Evolutionary conservation across 1,139 yeast species (phyloP).

Genomic region (Taphrina wiesneri): DNA sequence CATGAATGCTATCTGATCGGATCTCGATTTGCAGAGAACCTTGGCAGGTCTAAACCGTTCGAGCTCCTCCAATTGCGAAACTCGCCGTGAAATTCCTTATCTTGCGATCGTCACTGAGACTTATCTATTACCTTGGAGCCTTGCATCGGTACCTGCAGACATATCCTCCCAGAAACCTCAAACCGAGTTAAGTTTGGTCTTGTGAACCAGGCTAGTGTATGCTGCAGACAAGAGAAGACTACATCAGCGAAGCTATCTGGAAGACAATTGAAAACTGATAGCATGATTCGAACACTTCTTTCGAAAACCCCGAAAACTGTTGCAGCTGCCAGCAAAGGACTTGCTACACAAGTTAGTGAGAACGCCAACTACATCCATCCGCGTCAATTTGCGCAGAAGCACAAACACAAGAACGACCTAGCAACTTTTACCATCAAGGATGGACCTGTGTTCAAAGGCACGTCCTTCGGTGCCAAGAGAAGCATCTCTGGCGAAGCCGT

Average conservation of each 20-base stretch:
- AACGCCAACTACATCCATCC: constrained; percentile 32
- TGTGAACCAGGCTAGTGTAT: constrained; percentile 12
- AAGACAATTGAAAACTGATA: constrained; percentile 7
- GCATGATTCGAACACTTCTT: constrained; percentile 16
- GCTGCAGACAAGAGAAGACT: constrained; percentile 28
- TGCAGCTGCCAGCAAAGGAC: not conserved
- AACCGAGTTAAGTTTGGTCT: constrained; percentile 12
- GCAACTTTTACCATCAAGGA: constrained; percentile 89
- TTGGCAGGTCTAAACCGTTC: not conserved
- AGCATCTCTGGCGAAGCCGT: constrained; percentile 96
- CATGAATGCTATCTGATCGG: not conserved
- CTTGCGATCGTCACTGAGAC: constrained; percentile 4
- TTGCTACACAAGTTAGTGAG: constrained; percentile 22
- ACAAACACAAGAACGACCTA: constrained; percentile 54
- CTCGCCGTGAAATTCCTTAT: constrained; percentile 7
- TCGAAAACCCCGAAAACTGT: not conserved
- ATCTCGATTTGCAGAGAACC: not conserved
- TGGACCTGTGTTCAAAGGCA: constrained; percentile 91
- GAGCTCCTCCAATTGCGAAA: constrained; percentile 4
- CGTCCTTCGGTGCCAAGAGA: constrained; percentile 90
- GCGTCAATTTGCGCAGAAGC: constrained; percentile 31
- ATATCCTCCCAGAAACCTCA: not conserved
- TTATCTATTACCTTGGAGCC: not conserved
- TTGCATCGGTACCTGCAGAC: not conserved
- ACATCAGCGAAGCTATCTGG: constrained; percentile 22